Evolutionary conservation across 805 yeast species (phyloP), one percentile per base, ranked within the genome.

Genomic region (Metschnikowia orientalis): DNA sequence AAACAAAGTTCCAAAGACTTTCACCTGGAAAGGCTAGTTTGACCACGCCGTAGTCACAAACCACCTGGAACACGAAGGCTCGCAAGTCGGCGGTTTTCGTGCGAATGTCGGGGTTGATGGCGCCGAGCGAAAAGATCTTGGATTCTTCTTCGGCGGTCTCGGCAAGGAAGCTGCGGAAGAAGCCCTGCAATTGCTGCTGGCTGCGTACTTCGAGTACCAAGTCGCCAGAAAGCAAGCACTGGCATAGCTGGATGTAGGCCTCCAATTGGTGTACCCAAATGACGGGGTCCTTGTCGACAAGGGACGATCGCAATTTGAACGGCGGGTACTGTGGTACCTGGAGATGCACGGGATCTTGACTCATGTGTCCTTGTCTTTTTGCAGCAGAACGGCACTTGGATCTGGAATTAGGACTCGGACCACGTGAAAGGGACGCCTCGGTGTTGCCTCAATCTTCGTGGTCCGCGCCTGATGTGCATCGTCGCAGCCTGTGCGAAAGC

Each of bases 261-360:
- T 80, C 85, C 11, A 83, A 56, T 13, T 81, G 57, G 52, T 81
- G 87, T 4, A 73, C 81, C 88, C 90, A 83, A 6, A 83, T 83
- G 14, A 83, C 88, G 0, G 94, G 94, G 51, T 83, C 94, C 40
- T 76, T 82, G 50, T 83, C 92, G 5, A 81, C 79, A 51, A 83
- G 61, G n/a, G 86, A 77, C 0, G 89, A 82, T 21, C 92, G 63
- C 17, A 83, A 67, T 40, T 73, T 73, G 57, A 82, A 81, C 2
- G 89, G 88, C 6, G 92, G 92, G 39, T 76, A 83, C 16, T 73
- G 71, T 12, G 83, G 81, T 6, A 81, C 71, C 2, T 85, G 85
- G 4, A 79, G 59, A 27, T 69, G 34, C 1, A 41, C 33, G 28
- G 44, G 19, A 11, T 35, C 40, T 14, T 32, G 36, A 40, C 38